Conservation (phyloP, 164 flowering plant species). For the Kingdonia uniflora region DNA sequence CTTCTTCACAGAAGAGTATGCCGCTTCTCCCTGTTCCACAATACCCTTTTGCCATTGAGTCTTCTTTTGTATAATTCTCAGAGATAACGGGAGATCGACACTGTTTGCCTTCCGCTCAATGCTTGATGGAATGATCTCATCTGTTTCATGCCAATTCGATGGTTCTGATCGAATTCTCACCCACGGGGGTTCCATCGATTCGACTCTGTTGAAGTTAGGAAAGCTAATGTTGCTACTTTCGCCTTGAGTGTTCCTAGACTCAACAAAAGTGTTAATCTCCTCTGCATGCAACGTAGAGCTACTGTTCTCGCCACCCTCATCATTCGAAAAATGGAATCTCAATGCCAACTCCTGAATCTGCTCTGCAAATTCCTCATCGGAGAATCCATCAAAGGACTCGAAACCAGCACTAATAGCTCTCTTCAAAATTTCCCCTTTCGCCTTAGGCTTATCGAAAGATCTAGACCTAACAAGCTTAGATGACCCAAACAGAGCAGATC, state of each 20-base stretch:
- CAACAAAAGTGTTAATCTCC: not conserved
- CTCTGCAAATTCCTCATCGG: conserved; percentile 63
- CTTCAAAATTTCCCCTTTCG: conserved; percentile 14
- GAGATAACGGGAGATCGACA: conserved; percentile 67
- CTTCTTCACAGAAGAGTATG: conserved; percentile 64
- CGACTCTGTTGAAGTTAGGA: not conserved
- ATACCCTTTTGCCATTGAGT: conserved; percentile 46
- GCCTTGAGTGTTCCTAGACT: not conserved
- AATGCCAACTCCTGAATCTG: conserved; percentile 44
- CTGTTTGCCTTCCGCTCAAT: conserved; percentile 64
- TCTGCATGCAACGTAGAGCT: not conserved
- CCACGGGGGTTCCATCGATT: conserved; percentile 29
- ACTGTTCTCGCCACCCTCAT: conserved; percentile 6
- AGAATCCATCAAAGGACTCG: conserved; percentile 41
- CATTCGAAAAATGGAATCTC: conserved; percentile 34
- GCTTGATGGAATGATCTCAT: conserved; percentile 26
- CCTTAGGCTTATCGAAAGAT: conserved; percentile 31
- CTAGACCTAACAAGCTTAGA: conserved; percentile 24
- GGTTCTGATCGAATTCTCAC: conserved; percentile 17
- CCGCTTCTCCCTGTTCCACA: conserved; percentile 51
- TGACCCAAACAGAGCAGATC: conserved; percentile 30
- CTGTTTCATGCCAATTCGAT: conserved; percentile 43
- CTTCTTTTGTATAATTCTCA: conserved; percentile 59
- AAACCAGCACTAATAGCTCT: conserved; percentile 39
- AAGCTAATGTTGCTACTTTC: conserved; percentile 3